A percentile compares a stretch with the other conserved stretches of the same genome.
These are phyloP conservation scores for Citrus sinensis DNA, from an alignment of 345 rosid genomes.

Conservation along the genomic window DVS_A1.0 CM039168.1:2006501-2007000, in stretches of 20 bases:
- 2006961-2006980: not conserved
- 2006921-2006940: not conserved
- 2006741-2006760: slow-evolving; percentile 15
- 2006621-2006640: accelerated
- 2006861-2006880: slow-evolving; percentile 11
- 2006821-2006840: slow-evolving; percentile 77
- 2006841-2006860: slow-evolving; percentile 90
- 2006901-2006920: not conserved
- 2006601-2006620: not conserved
- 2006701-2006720: not conserved
- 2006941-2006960: not conserved
- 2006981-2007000: not conserved
- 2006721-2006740: not conserved
- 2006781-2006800: slow-evolving; percentile 79
- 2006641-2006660: not conserved
- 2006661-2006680: too few relatives aligned
- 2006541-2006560: not conserved
- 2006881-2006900: not conserved
- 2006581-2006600: not conserved
- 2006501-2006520: slow-evolving; percentile 73
- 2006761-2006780: slow-evolving; percentile 75
- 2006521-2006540: slow-evolving; percentile 43
- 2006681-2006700: not conserved
- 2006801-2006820: slow-evolving; percentile 55
- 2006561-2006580: not conserved